Conservation (phyloP, 441 rosid genomes). For the Pelargonium citronellum region DNA sequence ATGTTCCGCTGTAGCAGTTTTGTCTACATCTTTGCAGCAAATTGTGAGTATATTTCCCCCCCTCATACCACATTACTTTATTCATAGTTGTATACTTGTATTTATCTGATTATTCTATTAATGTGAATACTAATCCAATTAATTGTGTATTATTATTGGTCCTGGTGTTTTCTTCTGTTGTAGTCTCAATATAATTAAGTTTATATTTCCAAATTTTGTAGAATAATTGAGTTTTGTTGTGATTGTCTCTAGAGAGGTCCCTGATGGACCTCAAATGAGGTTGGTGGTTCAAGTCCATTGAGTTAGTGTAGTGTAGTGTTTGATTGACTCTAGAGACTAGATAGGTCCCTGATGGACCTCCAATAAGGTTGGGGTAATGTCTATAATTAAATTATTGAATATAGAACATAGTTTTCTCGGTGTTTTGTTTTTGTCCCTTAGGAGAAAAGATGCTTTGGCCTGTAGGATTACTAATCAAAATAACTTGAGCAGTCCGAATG, state of each 20-base stretch:
- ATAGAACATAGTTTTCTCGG: too few species aligned
- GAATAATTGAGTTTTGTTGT: not conserved
- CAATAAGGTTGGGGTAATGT: too few species aligned
- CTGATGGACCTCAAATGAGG: not conserved
- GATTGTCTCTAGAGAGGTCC: not conserved
- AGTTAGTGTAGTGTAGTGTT: not conserved
- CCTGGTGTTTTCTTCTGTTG: not conserved
- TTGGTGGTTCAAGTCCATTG: not conserved
- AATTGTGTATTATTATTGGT: not conserved
- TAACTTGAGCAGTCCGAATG: too few species aligned
- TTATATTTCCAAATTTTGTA: not conserved
- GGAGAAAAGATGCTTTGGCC: too few species aligned
- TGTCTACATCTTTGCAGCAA: slow-evolving; percentile 85
- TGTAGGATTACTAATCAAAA: too few species aligned
- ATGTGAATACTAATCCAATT: not conserved
- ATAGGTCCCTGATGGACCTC: too few species aligned
- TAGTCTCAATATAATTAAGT: not conserved
- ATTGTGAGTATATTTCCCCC: slow-evolving; percentile 63
- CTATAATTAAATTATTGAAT: too few species aligned
- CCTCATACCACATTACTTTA: not conserved
- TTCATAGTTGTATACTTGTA: not conserved
- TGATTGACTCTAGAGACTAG: too few species aligned
- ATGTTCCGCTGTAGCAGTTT: slow-evolving; percentile 72
- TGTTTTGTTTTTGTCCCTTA: too few species aligned
- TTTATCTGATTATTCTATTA: not conserved